Evolutionary conservation across 2,329 filamentous ascomycete genomes (phyloP).

Genomic region (Calonectria hawksworthii): DNA sequence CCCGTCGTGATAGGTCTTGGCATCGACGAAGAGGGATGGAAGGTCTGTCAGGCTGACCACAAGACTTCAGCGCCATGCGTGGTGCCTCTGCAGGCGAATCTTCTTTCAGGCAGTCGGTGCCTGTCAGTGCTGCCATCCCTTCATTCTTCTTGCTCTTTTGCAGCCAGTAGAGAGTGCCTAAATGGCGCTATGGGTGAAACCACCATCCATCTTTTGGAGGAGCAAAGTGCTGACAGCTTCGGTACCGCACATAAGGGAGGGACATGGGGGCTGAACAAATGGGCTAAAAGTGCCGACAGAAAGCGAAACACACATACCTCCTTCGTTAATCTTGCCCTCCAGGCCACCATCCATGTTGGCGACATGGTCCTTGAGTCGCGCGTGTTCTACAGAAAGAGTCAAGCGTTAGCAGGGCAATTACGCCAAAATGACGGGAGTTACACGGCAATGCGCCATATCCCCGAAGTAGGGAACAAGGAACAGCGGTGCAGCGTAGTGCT

Average conservation of each 20-base stretch:
- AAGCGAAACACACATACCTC: conserved; percentile 73
- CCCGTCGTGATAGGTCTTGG: conserved; percentile 18
- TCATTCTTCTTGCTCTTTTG: not conserved
- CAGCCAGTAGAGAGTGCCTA: not conserved
- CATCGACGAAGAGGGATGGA: not conserved
- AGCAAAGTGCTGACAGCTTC: conserved; percentile 21
- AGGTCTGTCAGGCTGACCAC: conserved; percentile 41
- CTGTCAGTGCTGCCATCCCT: conserved; percentile 15
- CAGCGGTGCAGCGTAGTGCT: conserved; percentile 50
- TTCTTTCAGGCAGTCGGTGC: conserved; percentile 31
- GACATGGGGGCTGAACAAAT: conserved; percentile 9
- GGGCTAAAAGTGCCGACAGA: conserved; percentile 42
- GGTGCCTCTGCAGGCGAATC: conserved; percentile 52
- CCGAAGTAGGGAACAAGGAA: not conserved
- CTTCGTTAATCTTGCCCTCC: conserved; percentile 93
- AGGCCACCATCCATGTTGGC: conserved; percentile 88
- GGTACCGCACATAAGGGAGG: not conserved
- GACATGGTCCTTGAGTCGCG: conserved; percentile 92
- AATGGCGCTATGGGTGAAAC: conserved; percentile 28
- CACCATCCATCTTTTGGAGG: conserved; percentile 29
- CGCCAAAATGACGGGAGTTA: conserved; percentile 26
- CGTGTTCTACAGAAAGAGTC: conserved; percentile 76
- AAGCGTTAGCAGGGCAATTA: conserved; percentile 41
- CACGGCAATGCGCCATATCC: conserved; percentile 31
- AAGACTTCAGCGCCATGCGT: conserved; percentile 51